phyloP scores from a whole-genome alignment of 108 stramenopile genomes.

The Chaetoceros muelleri region DNA sequence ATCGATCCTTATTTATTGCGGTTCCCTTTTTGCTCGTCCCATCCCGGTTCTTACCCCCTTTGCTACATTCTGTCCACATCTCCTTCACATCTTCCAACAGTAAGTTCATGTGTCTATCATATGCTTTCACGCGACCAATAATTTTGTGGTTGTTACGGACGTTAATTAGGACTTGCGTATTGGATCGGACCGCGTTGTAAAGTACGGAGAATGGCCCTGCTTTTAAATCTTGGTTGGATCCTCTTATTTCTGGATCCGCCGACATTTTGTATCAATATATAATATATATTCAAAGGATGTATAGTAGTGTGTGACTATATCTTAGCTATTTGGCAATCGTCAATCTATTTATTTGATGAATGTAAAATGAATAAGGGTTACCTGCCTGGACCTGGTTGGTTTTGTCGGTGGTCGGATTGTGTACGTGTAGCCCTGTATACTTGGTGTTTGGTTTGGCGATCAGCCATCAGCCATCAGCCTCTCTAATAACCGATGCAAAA shows the following conservation, averaged over 20 bases:
- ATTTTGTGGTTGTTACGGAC: constrained; percentile 99
- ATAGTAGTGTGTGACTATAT: too few species aligned
- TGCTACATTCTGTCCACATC: constrained; percentile 98
- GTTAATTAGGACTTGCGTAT: constrained; percentile 95
- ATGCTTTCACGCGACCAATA: constrained; percentile 94
- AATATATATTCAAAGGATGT: too few species aligned
- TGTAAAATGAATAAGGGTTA: too few species aligned
- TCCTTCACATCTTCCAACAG: constrained; percentile 98
- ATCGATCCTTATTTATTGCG: constrained; percentile 91
- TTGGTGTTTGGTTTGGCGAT: too few species aligned
- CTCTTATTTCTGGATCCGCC: constrained; percentile 5
- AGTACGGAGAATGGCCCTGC: constrained; percentile 89
- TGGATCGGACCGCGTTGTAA: constrained; percentile 85
- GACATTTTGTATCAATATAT: too few species aligned
- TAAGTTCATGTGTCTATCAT: constrained; percentile 86
- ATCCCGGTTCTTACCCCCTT: constrained; percentile 87
- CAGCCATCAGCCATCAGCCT: too few species aligned
- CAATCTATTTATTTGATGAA: too few species aligned
- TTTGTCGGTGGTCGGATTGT: too few species aligned
- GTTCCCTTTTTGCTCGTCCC: constrained; percentile 70
- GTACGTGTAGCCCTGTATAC: too few species aligned
- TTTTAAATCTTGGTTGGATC: constrained; percentile 47
- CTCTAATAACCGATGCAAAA: too few species aligned
- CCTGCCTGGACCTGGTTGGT: too few species aligned
- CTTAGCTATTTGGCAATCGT: too few species aligned